phyloP scores from a whole-genome alignment of 2,329 filamentous ascomycete species.

The Scedosporium minutisporum region DNA sequence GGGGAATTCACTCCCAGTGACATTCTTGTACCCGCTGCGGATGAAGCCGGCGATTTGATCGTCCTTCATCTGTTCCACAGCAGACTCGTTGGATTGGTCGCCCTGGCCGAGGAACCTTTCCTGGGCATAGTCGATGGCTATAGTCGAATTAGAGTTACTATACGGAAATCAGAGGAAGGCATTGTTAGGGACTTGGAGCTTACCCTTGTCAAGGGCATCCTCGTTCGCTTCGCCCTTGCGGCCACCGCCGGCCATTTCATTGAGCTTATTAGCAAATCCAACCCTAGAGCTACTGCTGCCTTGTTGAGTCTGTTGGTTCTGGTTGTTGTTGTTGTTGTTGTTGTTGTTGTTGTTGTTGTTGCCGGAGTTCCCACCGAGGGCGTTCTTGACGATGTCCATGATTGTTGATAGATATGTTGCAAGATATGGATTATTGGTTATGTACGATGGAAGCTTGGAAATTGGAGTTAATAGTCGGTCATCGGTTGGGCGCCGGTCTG shows the following conservation, averaged over 20 bases:
- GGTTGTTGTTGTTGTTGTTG: conserved; percentile 18
- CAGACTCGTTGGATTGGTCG: conserved; percentile 60
- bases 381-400: conserved; percentile 49
- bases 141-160: background rate
- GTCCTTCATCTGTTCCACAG: conserved; percentile 75
- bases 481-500: too few relatives aligned
- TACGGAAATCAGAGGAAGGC: background rate
- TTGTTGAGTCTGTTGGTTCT: background rate
- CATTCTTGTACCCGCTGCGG: conserved; percentile 58
- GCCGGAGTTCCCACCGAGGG: conserved; percentile 21
- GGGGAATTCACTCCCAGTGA: conserved; percentile 59
- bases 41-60: conserved; percentile 68
- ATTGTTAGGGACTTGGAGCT: background rate
- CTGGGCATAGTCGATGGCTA: conserved; percentile 70
- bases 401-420: conserved; percentile 8
- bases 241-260: conserved; percentile 63
- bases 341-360: conserved; percentile 19
- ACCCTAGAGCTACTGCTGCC: background rate
- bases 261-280: conserved; percentile 52
- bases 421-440: too few relatives aligned
- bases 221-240: conserved; percentile 70
- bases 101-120: conserved; percentile 64
- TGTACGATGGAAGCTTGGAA: too few relatives aligned
- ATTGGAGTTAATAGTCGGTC: too few relatives aligned
- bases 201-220: conserved; percentile 74